These are phyloP conservation scores for Solanum piurae DNA, from an alignment of 257 asterid genomes.

Conservation along the genomic window DNA sequence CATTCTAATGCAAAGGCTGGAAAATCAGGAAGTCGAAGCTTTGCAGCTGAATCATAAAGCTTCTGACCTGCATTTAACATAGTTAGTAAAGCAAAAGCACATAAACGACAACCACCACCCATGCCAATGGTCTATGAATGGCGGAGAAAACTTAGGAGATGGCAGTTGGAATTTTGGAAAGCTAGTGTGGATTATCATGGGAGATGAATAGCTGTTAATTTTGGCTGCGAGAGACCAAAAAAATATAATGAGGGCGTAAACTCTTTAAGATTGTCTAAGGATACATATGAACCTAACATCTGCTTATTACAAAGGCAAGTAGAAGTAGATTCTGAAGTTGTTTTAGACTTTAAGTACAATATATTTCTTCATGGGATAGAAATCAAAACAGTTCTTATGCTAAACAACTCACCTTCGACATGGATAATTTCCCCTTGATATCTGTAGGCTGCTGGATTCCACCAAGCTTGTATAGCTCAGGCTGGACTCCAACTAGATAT, in stretches of 20 bases:
- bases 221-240: neutral
- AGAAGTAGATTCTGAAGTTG: neutral
- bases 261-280: neutral
- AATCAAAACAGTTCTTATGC: neutral
- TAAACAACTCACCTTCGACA: slow-evolving; percentile 61
- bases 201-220: neutral
- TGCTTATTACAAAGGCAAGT: neutral
- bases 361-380: neutral
- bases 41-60: slow-evolving; percentile 80
- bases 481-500: slow-evolving; percentile 86
- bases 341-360: neutral
- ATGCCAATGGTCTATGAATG: neutral
- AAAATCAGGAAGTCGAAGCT: slow-evolving; percentile 55
- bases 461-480: slow-evolving; percentile 82
- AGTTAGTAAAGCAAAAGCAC: neutral
- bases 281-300: neutral
- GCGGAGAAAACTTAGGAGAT: neutral
- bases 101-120: neutral
- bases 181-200: neutral
- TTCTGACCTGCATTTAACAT: slow-evolving; percentile 48
- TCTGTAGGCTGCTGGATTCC: slow-evolving; percentile 72
- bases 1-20: slow-evolving; percentile 97
- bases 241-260: neutral
- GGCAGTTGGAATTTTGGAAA: neutral
- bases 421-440: slow-evolving; percentile 50